A percentile compares a stretch with the other conserved stretches of the same genome.
Conservation (phyloP, 2,329 filamentous ascomycete genomes). For the Cladorrhinum sp. region DNA sequence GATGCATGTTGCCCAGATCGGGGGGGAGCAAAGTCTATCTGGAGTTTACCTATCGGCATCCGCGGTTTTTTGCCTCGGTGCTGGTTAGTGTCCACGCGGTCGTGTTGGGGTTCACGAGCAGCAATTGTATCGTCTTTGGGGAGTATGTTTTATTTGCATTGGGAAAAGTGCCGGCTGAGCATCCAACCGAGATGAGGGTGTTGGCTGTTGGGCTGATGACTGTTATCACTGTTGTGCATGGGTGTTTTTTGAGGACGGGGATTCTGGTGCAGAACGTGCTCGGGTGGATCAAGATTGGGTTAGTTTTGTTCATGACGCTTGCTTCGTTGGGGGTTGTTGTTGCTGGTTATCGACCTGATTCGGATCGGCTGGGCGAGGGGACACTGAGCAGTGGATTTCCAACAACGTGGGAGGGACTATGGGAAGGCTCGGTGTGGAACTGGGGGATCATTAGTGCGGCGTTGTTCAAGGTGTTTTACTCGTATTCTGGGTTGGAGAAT, state of each 20-base stretch:
- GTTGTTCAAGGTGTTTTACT: constrained; percentile 67
- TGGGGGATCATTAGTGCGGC: constrained; percentile 66
- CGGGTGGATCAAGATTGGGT: constrained; percentile 60
- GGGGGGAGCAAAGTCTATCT: constrained; percentile 66
- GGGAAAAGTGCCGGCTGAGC: constrained; percentile 47
- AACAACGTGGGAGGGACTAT: constrained; percentile 51
- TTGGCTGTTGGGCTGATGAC: constrained; percentile 58
- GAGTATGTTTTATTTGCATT: constrained; percentile 62
- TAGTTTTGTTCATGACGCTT: constrained; percentile 60
- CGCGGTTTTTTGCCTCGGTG: constrained; percentile 61
- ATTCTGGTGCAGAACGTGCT: constrained; percentile 59
- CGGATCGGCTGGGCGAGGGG: constrained; percentile 5
- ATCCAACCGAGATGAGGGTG: constrained; percentile 44
- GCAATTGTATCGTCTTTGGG: constrained; percentile 67
- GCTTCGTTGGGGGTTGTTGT: constrained; percentile 53
- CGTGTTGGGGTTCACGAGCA: constrained; percentile 63
- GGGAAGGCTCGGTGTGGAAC: constrained; percentile 65
- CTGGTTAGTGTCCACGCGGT: constrained; percentile 62
- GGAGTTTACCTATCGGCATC: constrained; percentile 63
- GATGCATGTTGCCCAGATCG: constrained; percentile 66
- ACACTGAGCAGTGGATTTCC: constrained; percentile 12
- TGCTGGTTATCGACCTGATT: constrained; percentile 32
- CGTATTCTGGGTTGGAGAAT: constrained; percentile 64
- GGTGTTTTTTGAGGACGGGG: constrained; percentile 54
- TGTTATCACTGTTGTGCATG: constrained; percentile 56